These are phyloP conservation scores for Pseudocercospora ulei DNA, from an alignment of 2,329 filamentous ascomycete species.

Conservation along the genomic window DNA sequence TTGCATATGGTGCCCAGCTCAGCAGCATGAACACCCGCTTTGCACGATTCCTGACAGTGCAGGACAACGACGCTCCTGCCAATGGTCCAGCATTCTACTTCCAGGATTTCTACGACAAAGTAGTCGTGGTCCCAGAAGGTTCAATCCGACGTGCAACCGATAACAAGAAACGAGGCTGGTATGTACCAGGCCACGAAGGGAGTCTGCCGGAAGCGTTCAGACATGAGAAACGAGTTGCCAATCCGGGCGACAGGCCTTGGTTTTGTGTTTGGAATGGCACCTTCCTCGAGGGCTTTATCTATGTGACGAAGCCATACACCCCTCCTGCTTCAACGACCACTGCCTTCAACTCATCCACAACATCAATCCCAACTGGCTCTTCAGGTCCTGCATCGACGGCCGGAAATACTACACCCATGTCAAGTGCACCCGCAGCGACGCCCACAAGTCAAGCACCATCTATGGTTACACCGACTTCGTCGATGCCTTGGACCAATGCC, in stretches of 20 bases:
- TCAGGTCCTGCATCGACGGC: constrained; percentile 12
- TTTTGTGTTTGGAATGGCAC: constrained; percentile 62
- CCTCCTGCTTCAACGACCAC: constrained; percentile 15
- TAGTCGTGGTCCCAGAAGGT: constrained; percentile 47
- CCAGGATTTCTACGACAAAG: constrained; percentile 52
- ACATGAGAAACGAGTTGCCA: constrained; percentile 38
- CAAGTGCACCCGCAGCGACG: constrained; percentile 10
- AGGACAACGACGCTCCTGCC: constrained; percentile 48
- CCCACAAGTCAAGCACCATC: constrained; percentile 2
- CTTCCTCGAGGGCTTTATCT: constrained; percentile 57
- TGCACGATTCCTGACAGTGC: constrained; percentile 45
- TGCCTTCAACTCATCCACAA: constrained; percentile 9
- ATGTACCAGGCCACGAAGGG: not conserved
- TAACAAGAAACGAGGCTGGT: constrained; percentile 21
- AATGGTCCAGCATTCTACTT: constrained; percentile 58
- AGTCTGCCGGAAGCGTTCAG: constrained; percentile 16
- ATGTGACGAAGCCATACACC: constrained; percentile 47
- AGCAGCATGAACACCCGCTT: constrained; percentile 40
- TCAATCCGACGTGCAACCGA: constrained; percentile 25
- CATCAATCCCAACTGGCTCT: constrained; percentile 11
- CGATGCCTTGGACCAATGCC: constrained; percentile 3
- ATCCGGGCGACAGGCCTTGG: constrained; percentile 55
- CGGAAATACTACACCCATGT: constrained; percentile 13
- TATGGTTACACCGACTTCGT: not conserved
- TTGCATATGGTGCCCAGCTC: constrained; percentile 52